Evolutionary conservation across 2,329 filamentous ascomycete species (phyloP).

Genomic region (Ophiocordyceps robertsii): DNA sequence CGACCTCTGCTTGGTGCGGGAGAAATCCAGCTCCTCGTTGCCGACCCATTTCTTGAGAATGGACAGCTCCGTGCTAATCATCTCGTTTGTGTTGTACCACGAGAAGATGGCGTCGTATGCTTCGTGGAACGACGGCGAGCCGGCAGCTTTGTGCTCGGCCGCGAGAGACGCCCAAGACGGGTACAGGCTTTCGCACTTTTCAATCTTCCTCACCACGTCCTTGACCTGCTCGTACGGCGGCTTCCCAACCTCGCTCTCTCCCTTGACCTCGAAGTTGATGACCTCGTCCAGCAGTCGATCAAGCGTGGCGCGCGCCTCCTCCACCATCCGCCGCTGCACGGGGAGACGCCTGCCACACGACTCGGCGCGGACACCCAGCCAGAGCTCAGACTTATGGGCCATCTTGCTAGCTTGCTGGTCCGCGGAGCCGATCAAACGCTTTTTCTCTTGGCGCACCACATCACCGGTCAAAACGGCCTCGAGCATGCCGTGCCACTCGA

Average conservation of each 20-base stretch:
- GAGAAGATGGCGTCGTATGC: conserved; percentile 82
- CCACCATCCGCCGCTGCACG: conserved; percentile 75
- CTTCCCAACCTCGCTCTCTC: conserved; percentile 82
- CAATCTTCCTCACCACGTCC: conserved; percentile 80
- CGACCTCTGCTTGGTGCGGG: conserved; percentile 56
- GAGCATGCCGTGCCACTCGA: conserved; percentile 98
- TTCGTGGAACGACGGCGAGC: conserved; percentile 63
- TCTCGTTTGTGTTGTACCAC: conserved; percentile 93
- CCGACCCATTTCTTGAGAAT: conserved; percentile 95
- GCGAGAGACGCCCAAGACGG: conserved; percentile 67
- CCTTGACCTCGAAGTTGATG: conserved; percentile 86
- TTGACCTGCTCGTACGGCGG: conserved; percentile 77
- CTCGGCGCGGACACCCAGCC: conserved; percentile 77
- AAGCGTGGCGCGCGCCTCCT: conserved; percentile 64
- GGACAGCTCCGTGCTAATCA: conserved; percentile 88
- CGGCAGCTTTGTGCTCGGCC: conserved; percentile 60
- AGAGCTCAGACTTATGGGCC: conserved; percentile 68
- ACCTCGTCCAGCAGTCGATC: conserved; percentile 74
- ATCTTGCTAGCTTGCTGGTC: conserved; percentile 43
- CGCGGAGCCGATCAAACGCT: conserved; percentile 70
- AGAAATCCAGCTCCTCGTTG: conserved; percentile 88
- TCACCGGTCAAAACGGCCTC: conserved; percentile 91
- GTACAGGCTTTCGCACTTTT: conserved; percentile 76
- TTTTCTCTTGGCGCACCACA: conserved; percentile 96
- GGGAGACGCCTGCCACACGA: conserved; percentile 72